These are phyloP conservation scores for Melaleuca quinquenervia DNA, from an alignment of 345 rosid genomes.

Conservation along the genomic window DNA sequence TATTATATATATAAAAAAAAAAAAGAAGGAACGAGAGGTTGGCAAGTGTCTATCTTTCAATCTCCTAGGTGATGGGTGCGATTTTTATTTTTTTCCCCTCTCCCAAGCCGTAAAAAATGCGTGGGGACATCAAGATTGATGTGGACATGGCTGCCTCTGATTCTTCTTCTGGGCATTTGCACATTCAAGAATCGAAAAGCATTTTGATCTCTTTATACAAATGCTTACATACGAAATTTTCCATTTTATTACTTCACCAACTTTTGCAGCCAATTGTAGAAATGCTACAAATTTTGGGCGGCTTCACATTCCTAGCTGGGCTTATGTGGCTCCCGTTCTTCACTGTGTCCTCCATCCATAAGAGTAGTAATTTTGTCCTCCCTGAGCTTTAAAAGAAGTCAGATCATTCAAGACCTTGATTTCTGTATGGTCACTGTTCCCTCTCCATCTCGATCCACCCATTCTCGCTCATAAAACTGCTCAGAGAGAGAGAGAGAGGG, in stretches of 20 bases:
- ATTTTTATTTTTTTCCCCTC: background rate
- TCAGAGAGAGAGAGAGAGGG: background rate
- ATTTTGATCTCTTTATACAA: background rate
- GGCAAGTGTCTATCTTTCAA: background rate
- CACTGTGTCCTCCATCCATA: background rate
- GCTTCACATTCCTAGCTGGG: background rate
- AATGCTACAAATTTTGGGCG: background rate
- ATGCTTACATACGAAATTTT: background rate
- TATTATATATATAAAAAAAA: too few relatives aligned
- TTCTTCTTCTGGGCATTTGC: background rate
- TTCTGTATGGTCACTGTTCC: background rate
- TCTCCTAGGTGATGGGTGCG: background rate
- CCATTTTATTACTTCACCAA: background rate
- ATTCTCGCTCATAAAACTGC: background rate
- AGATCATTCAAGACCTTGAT: background rate
- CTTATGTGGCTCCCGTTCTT: background rate
- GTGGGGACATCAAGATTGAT: background rate
- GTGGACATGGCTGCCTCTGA: background rate
- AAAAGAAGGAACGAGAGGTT: background rate
- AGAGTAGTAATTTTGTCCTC: background rate
- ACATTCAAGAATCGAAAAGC: background rate
- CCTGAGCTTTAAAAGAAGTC: background rate
- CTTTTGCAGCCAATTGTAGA: background rate
- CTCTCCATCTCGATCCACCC: background rate
- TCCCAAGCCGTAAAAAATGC: background rate